Evolutionary conservation across 2,329 filamentous ascomycete species (phyloP), one percentile per base, ranked within the genome.

Genomic region (Sarocladium oryzae): DNA sequence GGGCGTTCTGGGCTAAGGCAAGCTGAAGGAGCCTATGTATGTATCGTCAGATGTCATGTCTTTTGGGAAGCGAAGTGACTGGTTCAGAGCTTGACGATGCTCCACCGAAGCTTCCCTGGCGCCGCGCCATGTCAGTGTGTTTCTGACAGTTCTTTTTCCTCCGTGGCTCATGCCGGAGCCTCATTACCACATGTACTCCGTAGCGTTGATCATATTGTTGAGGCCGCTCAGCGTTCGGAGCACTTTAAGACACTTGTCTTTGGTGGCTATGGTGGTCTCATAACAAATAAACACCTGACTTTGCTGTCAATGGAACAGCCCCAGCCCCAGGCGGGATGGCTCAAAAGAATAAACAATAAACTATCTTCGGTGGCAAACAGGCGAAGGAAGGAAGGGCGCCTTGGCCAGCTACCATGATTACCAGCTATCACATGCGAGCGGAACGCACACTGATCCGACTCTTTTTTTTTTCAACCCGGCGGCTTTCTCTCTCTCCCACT

Each of bases 31-130:
- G 43, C 10, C 43, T 26, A 30, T 24, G 37, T 23, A 33, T 33
- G 43, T 16, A 48, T 48, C 16, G 24, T 48, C 26, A 48, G 43
- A 20, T 33, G 43, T 32, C 43, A 48, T 48, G 43, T 48, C 43
- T 48, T n/a, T 48, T 33, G n/a, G 24, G 16, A 13, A 13, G 16
- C 16, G 10, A 21, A 33, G 26, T 13, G 16, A 23, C 43, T 33
- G 28, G 43, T 8, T 13, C 26, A 3, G 20, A 48, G 4, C 3
- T 4, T n/a, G 24, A 18, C 24, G 16, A 48, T 21, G 24, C 43
- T 48, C 43, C 43, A 48, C 43, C 9, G 43, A 9, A 48, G 43
- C 20, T 8, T 33, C 21, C 21, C 43, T 11, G 26, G n/a, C 15
- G n/a, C 26, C 26, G 43, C 43, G 28, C 43, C 43, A 48, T 32